These are phyloP conservation scores for Aureobasidium sp. DNA, from an alignment of 2,329 filamentous ascomycete genomes.

Conservation along the genomic window DNA sequence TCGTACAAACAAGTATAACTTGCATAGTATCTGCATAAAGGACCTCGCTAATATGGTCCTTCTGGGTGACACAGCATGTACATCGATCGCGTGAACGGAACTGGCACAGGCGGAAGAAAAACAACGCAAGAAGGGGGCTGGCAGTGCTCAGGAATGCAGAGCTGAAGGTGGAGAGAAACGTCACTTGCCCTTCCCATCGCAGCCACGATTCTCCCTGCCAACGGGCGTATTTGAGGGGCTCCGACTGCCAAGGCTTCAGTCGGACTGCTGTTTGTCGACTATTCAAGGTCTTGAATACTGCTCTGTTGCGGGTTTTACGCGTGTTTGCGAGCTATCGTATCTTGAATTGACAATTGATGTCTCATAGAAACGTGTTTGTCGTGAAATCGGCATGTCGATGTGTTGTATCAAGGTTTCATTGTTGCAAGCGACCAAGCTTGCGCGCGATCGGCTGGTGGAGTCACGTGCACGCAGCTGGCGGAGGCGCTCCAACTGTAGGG, in stretches of 20 bases:
- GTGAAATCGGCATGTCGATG: not conserved
- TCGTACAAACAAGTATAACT: not conserved
- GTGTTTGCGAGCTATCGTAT: no score
- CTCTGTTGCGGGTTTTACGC: not conserved
- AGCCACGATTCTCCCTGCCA: conserved; percentile 3
- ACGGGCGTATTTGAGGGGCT: not conserved
- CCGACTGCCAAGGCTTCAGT: not conserved
- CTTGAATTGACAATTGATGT: not conserved
- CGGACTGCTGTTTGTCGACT: not conserved
- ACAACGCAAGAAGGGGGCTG: not conserved
- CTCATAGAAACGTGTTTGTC: not conserved
- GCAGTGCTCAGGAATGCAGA: not conserved
- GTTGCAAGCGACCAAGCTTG: not conserved
- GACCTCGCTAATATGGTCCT: not conserved
- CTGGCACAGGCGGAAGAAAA: not conserved
- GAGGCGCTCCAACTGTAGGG: no score
- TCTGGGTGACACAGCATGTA: not conserved
- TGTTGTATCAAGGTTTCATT: not conserved
- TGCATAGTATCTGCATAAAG: not conserved
- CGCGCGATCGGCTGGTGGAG: not conserved
- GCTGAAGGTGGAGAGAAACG: not conserved
- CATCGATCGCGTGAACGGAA: no score
- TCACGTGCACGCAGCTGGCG: not conserved
- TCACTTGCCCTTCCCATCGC: not conserved
- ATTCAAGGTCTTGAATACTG: not conserved